phyloP scores from a whole-genome alignment of 1,139 yeast genomes.

The Casaregolazyma lundiana region DNA sequence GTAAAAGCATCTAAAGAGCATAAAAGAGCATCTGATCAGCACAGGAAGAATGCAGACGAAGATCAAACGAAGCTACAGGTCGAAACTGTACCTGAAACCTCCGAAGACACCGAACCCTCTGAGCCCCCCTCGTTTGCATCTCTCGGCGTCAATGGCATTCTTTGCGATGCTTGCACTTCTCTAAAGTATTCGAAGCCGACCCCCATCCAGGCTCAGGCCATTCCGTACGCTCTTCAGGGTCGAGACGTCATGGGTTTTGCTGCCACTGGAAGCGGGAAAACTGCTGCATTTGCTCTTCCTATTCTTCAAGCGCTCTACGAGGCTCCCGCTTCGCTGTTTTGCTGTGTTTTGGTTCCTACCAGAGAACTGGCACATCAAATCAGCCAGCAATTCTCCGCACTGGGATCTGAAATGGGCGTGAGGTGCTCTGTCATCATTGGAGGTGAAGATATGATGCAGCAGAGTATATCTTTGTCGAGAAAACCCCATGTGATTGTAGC shows the following conservation, averaged over 20 bases:
- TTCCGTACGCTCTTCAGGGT: conserved; percentile 88
- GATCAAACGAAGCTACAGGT: conserved; percentile 9
- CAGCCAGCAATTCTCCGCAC: conserved; percentile 89
- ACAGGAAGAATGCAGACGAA: conserved; percentile 1
- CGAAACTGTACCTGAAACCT: neutral
- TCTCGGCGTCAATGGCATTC: conserved; percentile 66
- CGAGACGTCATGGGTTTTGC: conserved; percentile 99
- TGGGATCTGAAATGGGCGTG: conserved; percentile 87
- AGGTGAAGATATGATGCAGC: conserved; percentile 99
- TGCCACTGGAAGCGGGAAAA: conserved; percentile 97
- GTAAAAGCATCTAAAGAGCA: neutral
- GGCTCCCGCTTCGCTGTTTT: conserved; percentile 82
- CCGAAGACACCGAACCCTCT: conserved; percentile 1
- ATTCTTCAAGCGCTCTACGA: conserved; percentile 87
- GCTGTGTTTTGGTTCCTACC: conserved; percentile 90
- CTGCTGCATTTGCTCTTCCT: conserved; percentile 94
- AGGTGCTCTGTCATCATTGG: conserved; percentile 87
- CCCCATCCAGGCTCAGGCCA: conserved; percentile 87
- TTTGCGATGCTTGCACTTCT: conserved; percentile 67
- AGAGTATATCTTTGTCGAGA: conserved; percentile 86
- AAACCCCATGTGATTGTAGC: conserved; percentile 95
- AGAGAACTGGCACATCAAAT: conserved; percentile 96
- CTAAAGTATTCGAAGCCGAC: conserved; percentile 86
- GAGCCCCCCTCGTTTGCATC: conserved; percentile 34
- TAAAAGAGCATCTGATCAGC: neutral